Evolutionary conservation across 2,329 filamentous ascomycete species (phyloP).

Genomic region (Fusarium udum): DNA sequence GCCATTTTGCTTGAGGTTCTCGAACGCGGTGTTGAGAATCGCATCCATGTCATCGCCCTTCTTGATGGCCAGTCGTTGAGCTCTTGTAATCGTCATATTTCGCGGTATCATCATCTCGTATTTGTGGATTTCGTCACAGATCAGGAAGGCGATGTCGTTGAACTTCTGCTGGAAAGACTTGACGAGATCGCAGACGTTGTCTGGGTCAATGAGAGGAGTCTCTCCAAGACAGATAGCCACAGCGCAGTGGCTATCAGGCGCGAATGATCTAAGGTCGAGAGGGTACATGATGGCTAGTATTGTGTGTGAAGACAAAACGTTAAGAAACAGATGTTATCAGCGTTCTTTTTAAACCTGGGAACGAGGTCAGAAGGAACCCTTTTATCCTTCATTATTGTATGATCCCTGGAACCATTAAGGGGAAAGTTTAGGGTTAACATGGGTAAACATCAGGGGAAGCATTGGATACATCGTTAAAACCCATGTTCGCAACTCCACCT

Average conservation of each 20-base stretch:
- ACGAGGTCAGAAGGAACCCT: neutral
- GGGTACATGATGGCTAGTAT: neutral
- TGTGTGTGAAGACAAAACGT: fast-evolving
- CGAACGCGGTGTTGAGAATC: neutral
- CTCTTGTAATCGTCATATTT: neutral
- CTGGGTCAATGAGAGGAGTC: neutral
- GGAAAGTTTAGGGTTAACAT: too few relatives aligned
- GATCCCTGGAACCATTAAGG: neutral
- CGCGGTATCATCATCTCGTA: constrained; percentile 5
- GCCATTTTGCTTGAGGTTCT: neutral
- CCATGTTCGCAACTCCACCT: neutral
- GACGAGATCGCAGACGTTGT: neutral
- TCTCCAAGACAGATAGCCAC: constrained; percentile 2
- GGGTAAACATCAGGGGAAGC: neutral
- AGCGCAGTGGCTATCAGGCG: neutral
- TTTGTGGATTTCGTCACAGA: neutral
- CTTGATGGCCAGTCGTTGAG: neutral
- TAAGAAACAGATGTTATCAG: neutral
- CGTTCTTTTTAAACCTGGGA: too few relatives aligned
- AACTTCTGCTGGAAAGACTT: neutral
- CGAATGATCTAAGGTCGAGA: neutral
- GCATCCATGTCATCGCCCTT: neutral
- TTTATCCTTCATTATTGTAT: neutral
- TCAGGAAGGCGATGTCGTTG: neutral
- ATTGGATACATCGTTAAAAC: neutral